phyloP scores from a whole-genome alignment of 371 early-diverging fungal genomes.

The Batkoa obscura region DNA sequence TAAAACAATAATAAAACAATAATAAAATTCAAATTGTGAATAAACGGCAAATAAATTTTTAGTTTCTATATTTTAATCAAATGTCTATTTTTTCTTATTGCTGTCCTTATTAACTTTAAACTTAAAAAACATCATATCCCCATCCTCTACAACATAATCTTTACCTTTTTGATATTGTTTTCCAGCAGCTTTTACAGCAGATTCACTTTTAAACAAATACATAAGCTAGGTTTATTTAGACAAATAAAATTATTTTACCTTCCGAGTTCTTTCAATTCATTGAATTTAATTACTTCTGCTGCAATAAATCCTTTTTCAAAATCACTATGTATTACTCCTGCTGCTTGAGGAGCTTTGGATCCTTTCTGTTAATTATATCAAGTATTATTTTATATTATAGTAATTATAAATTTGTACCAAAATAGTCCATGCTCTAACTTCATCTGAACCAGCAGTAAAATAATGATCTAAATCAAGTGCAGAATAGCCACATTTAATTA shows the following conservation, averaged over 20 bases:
- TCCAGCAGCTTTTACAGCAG: slow-evolving; percentile 83
- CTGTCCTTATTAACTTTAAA: slow-evolving; percentile 9
- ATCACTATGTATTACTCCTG: slow-evolving; percentile 90
- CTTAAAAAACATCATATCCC: slow-evolving; percentile 62
- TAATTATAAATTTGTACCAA: slow-evolving; percentile 27
- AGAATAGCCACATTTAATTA: slow-evolving; percentile 82
- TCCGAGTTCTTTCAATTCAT: slow-evolving; percentile 63
- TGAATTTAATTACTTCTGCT: slow-evolving; percentile 90
- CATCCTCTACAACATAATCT: slow-evolving; percentile 89
- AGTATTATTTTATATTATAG: not conserved
- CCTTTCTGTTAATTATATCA: slow-evolving; percentile 7
- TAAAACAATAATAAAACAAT: too few species aligned
- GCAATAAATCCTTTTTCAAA: slow-evolving; percentile 95
- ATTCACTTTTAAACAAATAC: slow-evolving; percentile 22
- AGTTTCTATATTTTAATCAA: too few species aligned
- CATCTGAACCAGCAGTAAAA: slow-evolving; percentile 92
- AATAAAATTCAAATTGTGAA: too few species aligned
- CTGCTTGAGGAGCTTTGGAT: slow-evolving; percentile 94
- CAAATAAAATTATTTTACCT: slow-evolving; percentile 4
- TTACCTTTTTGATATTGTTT: slow-evolving; percentile 90
- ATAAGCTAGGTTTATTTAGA: not conserved
- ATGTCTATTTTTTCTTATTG: not conserved
- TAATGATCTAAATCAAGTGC: slow-evolving; percentile 83
- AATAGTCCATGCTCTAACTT: slow-evolving; percentile 93
- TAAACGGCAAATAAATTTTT: too few species aligned